Base-by-base conservation (phyloP, 768 basidiomycete genomes). In the Suillus discolor region DNA sequence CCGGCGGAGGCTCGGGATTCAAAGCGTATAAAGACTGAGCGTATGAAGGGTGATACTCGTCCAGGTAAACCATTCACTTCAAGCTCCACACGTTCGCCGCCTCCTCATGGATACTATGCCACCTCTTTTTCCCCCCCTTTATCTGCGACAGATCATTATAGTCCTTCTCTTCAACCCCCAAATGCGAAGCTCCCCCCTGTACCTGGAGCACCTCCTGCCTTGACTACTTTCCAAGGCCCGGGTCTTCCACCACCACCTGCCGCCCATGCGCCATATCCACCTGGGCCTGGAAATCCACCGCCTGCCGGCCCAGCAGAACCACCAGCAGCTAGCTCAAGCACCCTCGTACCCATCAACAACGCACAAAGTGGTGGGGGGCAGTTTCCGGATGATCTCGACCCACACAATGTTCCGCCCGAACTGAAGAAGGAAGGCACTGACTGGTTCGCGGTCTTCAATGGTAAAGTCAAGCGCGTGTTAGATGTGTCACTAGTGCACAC, bases 401-500 rank as follows among this genome's bases (percentile, higher is more conserved):
- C 71, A n/a, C 42, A 47, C 36, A 64, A 55, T 47, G 62, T 71
- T 25, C 64, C 70, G 47, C 53, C 68, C 18, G 71, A 71, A 34
- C 66, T 69, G 31, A 59, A 64, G 47, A 79, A 85, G 73, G 84
- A 86, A 68, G 84, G 84, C 6, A 69, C 73, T 34, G 85, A 85
- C 47, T 87, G 85, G 85, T 74, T 84, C 42, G 83, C 81, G 20
- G 79, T 85, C 47, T 86, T 85, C 78, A 85, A 84, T 71, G 80
- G 83, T 60, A 80, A 81, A 61, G 80, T 79, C 20, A 74, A 67
- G 13, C 82, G 84, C 70, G 79, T 81, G 71, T 78, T 87, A 70
- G 85, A 87, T 66, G 82, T 86, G 39, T 75, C 77, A n/a, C 72
- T 84, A 62, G 86, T 94, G 36, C 94, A 96, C 77, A 94, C 92